Conservation (phyloP, 768 basidiomycete species). For the Mycena chlorophos region DNA sequence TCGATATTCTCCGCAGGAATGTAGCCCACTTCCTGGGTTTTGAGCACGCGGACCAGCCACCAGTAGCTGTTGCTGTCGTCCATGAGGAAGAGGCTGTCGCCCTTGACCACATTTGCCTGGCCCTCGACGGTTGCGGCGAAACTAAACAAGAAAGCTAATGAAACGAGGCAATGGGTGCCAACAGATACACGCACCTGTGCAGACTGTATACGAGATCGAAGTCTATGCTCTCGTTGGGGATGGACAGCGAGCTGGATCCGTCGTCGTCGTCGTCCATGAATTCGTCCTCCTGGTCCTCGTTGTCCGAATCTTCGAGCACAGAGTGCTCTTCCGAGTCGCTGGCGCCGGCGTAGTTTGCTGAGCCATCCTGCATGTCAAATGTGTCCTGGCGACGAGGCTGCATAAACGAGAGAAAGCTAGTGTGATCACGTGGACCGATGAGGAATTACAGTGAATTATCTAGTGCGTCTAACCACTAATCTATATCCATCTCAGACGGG, state of each 20-base stretch:
- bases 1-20: constrained; percentile 99
- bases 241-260: constrained; percentile 78
- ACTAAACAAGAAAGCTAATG: not conserved
- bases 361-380: not conserved
- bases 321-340: constrained; percentile 72
- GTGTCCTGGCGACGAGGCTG: no score
- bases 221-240: constrained; percentile 90
- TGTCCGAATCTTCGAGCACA: constrained; percentile 80
- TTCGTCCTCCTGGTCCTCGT: constrained; percentile 69
- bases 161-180: not conserved
- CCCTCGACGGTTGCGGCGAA: constrained; percentile 98
- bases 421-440: no score
- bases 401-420: no score
- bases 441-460: constrained; percentile 3
- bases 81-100: constrained; percentile 93
- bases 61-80: constrained; percentile 99
- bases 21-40: constrained; percentile 98
- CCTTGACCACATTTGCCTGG: constrained; percentile 98
- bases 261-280: constrained; percentile 76
- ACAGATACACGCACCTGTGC: constrained; percentile 46
- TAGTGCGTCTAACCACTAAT: constrained; percentile 44
- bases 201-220: constrained; percentile 92
- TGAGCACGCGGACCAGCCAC: constrained; percentile 99
- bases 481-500: constrained; percentile 84
- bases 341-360: not conserved